Evolutionary conservation across 192 early-diverging fungal genomes (phyloP), one percentile per base, ranked within the genome.

Genomic region (Chytriomyces hyalinus): DNA sequence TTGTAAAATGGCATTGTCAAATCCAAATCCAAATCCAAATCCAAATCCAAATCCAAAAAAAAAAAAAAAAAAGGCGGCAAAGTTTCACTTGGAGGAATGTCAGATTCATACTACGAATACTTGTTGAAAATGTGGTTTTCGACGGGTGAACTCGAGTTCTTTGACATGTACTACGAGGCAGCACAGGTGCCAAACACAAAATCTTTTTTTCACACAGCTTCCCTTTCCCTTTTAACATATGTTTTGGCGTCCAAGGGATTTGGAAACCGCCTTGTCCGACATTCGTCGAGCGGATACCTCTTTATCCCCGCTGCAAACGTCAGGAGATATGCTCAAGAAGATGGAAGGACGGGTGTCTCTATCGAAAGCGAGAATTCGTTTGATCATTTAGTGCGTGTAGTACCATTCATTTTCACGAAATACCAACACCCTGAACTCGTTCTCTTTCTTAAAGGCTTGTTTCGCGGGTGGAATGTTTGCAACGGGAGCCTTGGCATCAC

Each of bases 391-490:
- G 72, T 73, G n/a, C 15, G 20, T 20, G n/a, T 6, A 65, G 17
- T 26, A 15, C 15, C 36, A 26, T 26, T 11, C 36, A 11, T 6
- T 15, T 13, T 15, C n/a, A 4, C 36, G 63, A 28, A 13, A 11
- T 22, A 28, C 36, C 63, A 65, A 65, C 15, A 43, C 15, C 3
- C 15, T 65, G 15, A 15, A 65, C 20, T n/a, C 36, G 61, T n/a
- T 4, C 9, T 63, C 10, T 20, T 11, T n/a, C 20, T 61, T 81
- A 87, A 26, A 26, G 61, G 84, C 88, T 1, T 92, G 90, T 80
- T 92, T 92, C 80, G 85, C 88, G 5, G 90, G 90, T 0, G 92
- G 92, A 22, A 90, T 92, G 88, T 84, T 91, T 49, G 86, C 90
- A 17, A 81, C 88, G 7, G 92, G 92, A 7, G 87, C 87, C 4